Conservation (phyloP, 2,329 filamentous ascomycete genomes). For the Huntiella abstrusa region DNA sequence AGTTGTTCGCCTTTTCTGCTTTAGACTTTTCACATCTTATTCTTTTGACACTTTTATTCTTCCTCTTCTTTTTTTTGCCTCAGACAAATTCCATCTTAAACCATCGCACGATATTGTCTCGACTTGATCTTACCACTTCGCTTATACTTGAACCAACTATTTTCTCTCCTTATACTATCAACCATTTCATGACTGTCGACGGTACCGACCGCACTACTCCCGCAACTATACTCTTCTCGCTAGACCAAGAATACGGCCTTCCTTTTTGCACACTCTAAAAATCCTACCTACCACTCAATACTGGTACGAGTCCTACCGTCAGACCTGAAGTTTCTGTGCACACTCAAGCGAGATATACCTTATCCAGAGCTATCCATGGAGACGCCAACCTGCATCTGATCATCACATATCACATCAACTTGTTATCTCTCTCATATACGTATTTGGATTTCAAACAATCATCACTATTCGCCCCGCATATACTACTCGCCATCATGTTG, state of each 20-base stretch:
- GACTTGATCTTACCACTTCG: too few relatives aligned
- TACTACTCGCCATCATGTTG: conserved; percentile 4
- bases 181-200: too few relatives aligned
- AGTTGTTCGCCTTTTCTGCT: neutral
- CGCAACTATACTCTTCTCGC: neutral
- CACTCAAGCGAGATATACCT: too few relatives aligned
- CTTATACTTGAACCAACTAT: neutral
- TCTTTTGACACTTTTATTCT: neutral
- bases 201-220: neutral
- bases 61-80: neutral
- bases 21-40: neutral
- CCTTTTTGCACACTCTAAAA: neutral
- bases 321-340: too few relatives aligned
- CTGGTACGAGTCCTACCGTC: neutral
- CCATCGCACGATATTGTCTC: too few relatives aligned
- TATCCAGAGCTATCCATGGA: too few relatives aligned
- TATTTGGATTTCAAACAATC: neutral
- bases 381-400: too few relatives aligned
- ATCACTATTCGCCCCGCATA: neutral
- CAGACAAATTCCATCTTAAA: too few relatives aligned
- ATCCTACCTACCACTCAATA: neutral
- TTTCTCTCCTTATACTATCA: neutral
- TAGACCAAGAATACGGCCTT: neutral
- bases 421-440: neutral
- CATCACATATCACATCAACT: neutral